Evolutionary conservation across 2,329 filamentous ascomycete genomes (phyloP), one percentile per base, ranked within the genome.

Genomic region (Cylindrodendrum hubeiense): DNA sequence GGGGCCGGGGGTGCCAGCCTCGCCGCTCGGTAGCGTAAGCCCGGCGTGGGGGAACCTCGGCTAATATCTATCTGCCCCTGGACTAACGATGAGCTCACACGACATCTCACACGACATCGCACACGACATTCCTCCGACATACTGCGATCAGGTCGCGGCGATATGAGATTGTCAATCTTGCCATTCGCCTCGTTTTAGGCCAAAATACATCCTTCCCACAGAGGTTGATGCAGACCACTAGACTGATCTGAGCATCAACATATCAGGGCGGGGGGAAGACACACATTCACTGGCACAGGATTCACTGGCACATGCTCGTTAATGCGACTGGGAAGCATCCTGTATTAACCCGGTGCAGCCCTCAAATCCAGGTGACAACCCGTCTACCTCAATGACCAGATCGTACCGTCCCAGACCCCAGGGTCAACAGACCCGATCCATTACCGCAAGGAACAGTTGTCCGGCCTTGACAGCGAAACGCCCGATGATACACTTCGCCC

Each of bases 31-130:
- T 39, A 52, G 50, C 51, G 39, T 62, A 59, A 56, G 49, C 60
- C 51, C 55, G 9, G 30, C 33, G 58, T 70, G 75, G 75, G 56
- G 71, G 72, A 78, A 77, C 75, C 69, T 78, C 77, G 77, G 77
- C 60, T 79, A 78, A 78, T 75, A n/a, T 58, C 28, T 37, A 21
- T 44, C n/a, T 44, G 19, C 47, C 22, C 60, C 60, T n/a, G 49
- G 12, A n/a, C 15, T 15, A 21, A 22, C n/a, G 37, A 39, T 19
- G n/a, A 39, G 37, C 28, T 41, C 55, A 56, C 37, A 47, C 53
- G 34, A 43, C 26, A 30, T 51, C 26, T 21, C 39, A 43, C 26
- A 22, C 41, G 37, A 22, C 49, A 43, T 30, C 26, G 26, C 39
- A 43, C 26, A 22, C 41, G 37, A 22, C 49, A 43, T 30, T n/a